Percentiles rank a stretch among this genome's conserved stretches.
phyloP scores from a whole-genome alignment of 2,329 filamentous ascomycete genomes.

The Lasiodiplodia gonubiensis region DNA sequence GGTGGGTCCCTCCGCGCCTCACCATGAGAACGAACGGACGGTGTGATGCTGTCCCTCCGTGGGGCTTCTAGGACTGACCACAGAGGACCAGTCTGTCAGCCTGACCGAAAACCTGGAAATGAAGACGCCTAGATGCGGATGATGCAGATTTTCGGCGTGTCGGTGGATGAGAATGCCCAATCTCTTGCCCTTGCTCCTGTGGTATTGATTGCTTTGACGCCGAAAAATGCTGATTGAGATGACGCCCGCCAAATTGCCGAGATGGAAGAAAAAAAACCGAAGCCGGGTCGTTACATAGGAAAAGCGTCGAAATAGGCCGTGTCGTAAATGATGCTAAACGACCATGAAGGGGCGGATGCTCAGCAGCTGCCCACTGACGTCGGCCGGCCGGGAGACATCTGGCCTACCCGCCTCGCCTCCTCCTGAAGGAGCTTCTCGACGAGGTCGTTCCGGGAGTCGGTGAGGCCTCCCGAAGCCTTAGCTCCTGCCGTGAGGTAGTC shows the following conservation, averaged over 20 bases:
- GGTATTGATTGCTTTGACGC: constrained; percentile 14
- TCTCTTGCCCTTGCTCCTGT: constrained; percentile 13
- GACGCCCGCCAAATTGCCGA: constrained; percentile 22
- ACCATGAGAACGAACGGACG: constrained; percentile 9
- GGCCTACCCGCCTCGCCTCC: constrained; percentile 48
- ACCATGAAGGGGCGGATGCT: background rate
- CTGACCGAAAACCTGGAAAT: constrained; percentile 9
- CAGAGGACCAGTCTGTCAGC: constrained; percentile 2
- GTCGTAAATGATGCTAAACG: background rate
- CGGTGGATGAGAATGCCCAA: constrained; percentile 19
- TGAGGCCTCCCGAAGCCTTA: constrained; percentile 33
- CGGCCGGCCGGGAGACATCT: constrained; percentile 32
- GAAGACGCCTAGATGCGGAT: constrained; percentile 8
- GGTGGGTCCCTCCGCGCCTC: constrained; percentile 10
- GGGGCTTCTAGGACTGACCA: background rate
- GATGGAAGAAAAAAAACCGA: constrained; percentile 3
- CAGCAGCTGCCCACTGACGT: constrained; percentile 26
- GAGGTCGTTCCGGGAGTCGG: constrained; percentile 44
- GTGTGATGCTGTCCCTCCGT: background rate
- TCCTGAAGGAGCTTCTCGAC: constrained; percentile 56
- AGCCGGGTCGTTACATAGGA: constrained; percentile 4
- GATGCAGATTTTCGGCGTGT: constrained; percentile 9
- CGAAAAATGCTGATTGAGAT: constrained; percentile 21
- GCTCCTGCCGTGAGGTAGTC: constrained; percentile 55
- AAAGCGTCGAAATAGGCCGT: background rate